Percentiles rank a stretch among this genome's conserved stretches.
phyloP scores from a whole-genome alignment of 1,139 yeast genomes.

The Ogataea hybrid region DNA sequence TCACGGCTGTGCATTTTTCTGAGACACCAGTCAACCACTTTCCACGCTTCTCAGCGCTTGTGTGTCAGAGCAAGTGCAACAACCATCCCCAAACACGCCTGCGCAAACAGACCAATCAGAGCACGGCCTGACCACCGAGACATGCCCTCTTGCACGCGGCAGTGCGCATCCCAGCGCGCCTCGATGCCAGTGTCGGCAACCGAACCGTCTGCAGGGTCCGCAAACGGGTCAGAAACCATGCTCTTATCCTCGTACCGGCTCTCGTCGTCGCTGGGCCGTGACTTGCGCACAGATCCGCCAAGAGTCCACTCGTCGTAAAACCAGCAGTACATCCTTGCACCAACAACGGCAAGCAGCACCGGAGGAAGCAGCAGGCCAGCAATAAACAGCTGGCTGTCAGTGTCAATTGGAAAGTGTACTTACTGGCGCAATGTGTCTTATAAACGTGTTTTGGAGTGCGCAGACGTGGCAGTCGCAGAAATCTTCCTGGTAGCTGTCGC shows the following conservation, averaged over 20 bases:
- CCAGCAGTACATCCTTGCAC: constrained; percentile 7
- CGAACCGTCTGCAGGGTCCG: constrained; percentile 4
- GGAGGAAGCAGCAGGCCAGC: constrained; percentile 12
- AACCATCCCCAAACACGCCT: constrained; percentile 6
- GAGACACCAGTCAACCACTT: neutral
- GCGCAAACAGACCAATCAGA: constrained; percentile 6
- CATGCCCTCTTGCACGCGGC: constrained; percentile 5
- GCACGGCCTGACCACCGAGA: constrained; percentile 13
- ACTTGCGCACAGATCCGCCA: neutral
- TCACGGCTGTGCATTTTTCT: constrained; percentile 10
- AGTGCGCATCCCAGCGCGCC: constrained; percentile 11
- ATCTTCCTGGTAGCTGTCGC: neutral
- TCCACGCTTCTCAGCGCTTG: neutral
- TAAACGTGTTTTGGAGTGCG: neutral
- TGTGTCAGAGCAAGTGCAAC: constrained; percentile 2
- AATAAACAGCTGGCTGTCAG: constrained; percentile 7
- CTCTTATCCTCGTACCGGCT: neutral
- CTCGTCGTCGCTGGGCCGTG: neutral
- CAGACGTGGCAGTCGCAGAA: constrained; percentile 1
- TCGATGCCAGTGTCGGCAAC: neutral
- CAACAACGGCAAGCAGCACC: constrained; percentile 6
- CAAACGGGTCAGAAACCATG: constrained; percentile 8
- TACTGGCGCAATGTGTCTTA: neutral
- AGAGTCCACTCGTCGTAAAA: neutral
- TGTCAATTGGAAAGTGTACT: neutral